Evolutionary conservation across 2,329 filamentous ascomycete species (phyloP).

Genomic region (Beauveria asiatica): DNA sequence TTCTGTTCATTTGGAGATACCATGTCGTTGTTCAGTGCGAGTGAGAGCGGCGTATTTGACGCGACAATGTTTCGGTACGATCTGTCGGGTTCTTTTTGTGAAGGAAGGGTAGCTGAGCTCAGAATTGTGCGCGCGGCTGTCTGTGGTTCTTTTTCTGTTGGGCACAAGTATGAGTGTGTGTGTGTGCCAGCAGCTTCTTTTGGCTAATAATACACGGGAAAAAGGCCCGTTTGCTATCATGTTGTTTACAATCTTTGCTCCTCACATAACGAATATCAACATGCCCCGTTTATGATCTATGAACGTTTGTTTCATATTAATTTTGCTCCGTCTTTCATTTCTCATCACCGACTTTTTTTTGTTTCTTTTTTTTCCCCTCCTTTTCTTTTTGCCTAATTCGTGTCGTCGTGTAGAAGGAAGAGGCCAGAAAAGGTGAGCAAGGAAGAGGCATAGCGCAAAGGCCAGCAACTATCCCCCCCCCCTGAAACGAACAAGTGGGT

Average conservation of each 20-base stretch:
- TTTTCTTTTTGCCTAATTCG: no score
- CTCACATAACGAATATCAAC: constrained; percentile 7
- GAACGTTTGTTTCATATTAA: neutral
- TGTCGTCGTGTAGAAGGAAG: no score
- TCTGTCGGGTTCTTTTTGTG: neutral
- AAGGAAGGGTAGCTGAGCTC: no score
- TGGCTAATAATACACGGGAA: neutral
- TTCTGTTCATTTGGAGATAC: neutral
- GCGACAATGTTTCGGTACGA: neutral
- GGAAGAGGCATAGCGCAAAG: no score
- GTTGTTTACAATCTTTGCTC: neutral
- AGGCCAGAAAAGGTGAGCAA: no score
- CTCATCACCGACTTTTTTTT: neutral
- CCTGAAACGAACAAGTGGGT: no score
- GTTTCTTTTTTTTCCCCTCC: no score
- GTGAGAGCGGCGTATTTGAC: neutral
- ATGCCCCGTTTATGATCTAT: constrained; percentile 7
- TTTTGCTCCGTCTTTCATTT: neutral
- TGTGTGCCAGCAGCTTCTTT: neutral
- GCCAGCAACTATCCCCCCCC: no score
- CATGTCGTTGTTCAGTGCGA: neutral
- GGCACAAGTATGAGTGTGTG: neutral
- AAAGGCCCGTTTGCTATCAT: neutral
- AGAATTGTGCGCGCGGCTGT: neutral
- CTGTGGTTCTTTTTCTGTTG: neutral